phyloP scores from a whole-genome alignment of 1,139 yeast species.

The Lodderomyces pseudojiufengensis region DNA sequence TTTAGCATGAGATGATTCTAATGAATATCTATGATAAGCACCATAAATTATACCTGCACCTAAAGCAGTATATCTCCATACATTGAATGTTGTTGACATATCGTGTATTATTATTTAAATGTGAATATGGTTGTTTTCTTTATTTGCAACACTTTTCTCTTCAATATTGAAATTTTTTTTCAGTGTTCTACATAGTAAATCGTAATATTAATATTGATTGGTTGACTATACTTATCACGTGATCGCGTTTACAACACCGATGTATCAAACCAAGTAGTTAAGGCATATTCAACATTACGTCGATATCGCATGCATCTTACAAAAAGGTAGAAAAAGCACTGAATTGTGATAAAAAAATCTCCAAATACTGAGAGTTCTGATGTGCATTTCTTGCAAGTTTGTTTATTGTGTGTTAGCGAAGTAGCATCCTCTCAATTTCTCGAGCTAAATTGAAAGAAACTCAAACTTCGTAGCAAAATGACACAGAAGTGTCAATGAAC shows the following conservation, averaged over 20 bases:
- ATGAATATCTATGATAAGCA: constrained; percentile 73
- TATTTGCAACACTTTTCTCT: not conserved
- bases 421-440: no score
- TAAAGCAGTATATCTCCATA: constrained; percentile 88
- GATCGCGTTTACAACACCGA: constrained; percentile 2
- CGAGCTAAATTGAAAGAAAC: no score
- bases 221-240: not conserved
- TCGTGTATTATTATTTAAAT: constrained; percentile 16
- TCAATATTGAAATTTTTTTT: not conserved
- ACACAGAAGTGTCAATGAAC: no score
- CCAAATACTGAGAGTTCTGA: no score
- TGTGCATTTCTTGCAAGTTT: no score
- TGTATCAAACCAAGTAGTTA: no score
- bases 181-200: not conserved
- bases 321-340: no score
- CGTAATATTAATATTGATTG: constrained; percentile 3
- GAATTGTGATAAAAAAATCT: no score
- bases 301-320: no score
- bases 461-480: no score
- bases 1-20: constrained; percentile 58
- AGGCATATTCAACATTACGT: no score
- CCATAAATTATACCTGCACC: constrained; percentile 91
- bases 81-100: constrained; percentile 43
- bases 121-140: not conserved
- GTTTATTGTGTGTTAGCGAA: no score